These are phyloP conservation scores for Tylopilus rubrobrunneus DNA, from an alignment of 768 basidiomycete species.

Conservation along the genomic window DNA sequence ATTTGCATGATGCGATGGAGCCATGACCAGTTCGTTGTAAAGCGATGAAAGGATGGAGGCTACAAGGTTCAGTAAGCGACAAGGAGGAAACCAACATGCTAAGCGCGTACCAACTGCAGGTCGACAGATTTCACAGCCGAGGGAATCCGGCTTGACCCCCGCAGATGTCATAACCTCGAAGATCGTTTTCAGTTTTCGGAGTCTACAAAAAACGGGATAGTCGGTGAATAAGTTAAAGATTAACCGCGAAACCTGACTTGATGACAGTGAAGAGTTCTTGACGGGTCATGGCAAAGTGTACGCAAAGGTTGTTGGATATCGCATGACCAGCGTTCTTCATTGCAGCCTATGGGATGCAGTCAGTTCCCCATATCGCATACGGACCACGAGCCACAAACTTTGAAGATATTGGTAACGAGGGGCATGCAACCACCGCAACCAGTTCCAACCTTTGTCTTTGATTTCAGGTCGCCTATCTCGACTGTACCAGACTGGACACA, in stretches of 20 bases:
- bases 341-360: constrained; percentile 40
- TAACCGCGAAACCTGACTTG: constrained; percentile 29
- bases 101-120: constrained; percentile 50
- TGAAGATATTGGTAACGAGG: constrained; percentile 41
- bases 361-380: not conserved
- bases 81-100: not conserved
- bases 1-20: constrained; percentile 58
- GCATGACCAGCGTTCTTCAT: constrained; percentile 64
- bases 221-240: not conserved
- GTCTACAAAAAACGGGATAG: constrained; percentile 20
- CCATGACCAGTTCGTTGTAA: constrained; percentile 64
- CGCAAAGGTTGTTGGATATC: constrained; percentile 57
- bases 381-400: constrained; percentile 19
- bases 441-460: constrained; percentile 64
- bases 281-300: constrained; percentile 61
- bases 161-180: constrained; percentile 46
- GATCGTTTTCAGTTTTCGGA: constrained; percentile 60
- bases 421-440: constrained; percentile 77
- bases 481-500: constrained; percentile 50
- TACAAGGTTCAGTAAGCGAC: constrained; percentile 1
- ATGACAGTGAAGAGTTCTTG: constrained; percentile 65
- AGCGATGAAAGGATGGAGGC: constrained; percentile 43
- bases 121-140: constrained; percentile 75
- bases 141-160: constrained; percentile 43
- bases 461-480: constrained; percentile 52